Evolutionary conservation across 768 basidiomycete genomes (phyloP), one percentile per base, ranked within the genome.

Genomic region (Lepiota brunneoincarnata): DNA sequence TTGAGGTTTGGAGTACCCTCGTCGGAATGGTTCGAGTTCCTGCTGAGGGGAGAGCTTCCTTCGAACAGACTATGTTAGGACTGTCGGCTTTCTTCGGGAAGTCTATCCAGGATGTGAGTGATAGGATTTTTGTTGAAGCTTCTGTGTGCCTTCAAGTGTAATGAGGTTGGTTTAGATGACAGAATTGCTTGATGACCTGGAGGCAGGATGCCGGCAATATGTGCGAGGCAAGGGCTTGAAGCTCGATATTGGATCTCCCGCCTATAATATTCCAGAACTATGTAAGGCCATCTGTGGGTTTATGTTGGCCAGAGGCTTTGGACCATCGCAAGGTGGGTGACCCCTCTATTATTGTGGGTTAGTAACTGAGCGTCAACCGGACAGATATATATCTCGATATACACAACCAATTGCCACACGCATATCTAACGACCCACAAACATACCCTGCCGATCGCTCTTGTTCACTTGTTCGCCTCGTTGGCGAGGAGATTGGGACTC

Each of bases 361-460:
- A 10, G 36, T 34, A 39, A 58, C 23, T 43, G 17, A 36, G 43
- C 34, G 24, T 39, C 36, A 20, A 51, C 21, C 56, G 78, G 77
- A 64, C 3, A 39, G 31, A 62, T n/a, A 62, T 61, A 12, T 82
- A 78, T 59, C 67, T 73, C 49, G 58, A 72, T 31, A 68, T 82
- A n/a, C 62, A 71, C 46, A 79, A 82, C 56, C 77, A 78, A 43
- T 85, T 84, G 57, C 84, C 86, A 15, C 84, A 86, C 58, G 63
- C 69, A 50, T 83, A 85, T 60, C 72, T 87, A 18, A 71, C 69
- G 1, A 72, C 73, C 0, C 67, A 77, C 59, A 81, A 73, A 52
- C 64, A 65, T 20, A 78, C 82, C 0, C 75, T 87, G 40, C 84
- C 85, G 0, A 77, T 87, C 44, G 82, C 82, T 10, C 69, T 87